Percentiles rank a stretch among this genome's conserved stretches.
Conservation (phyloP, 1,284 basidiomycete genomes). For the Cryptococcus neoformans region DNA sequence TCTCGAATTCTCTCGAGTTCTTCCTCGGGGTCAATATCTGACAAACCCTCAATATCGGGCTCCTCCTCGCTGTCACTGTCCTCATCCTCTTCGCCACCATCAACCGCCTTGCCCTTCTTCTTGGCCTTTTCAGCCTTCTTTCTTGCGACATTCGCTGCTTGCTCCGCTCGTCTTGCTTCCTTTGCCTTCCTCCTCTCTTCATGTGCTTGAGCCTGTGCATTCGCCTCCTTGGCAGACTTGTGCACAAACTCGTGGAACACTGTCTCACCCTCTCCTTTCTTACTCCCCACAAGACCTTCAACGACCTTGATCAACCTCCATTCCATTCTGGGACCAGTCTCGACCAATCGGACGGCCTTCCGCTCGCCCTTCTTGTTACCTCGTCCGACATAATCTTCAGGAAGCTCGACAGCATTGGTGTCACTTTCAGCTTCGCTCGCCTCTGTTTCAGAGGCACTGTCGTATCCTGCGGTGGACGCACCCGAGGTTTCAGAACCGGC, state of each 20-base stretch:
- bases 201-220: conserved; percentile 66
- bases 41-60: conserved; percentile 47
- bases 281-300: conserved; percentile 78
- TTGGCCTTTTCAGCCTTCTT: conserved; percentile 53
- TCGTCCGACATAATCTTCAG: conserved; percentile 89
- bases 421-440: conserved; percentile 75
- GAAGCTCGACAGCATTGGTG: conserved; percentile 65
- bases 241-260: conserved; percentile 90
- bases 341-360: conserved; percentile 86
- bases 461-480: conserved; percentile 62
- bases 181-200: conserved; percentile 69
- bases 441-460: conserved; percentile 63
- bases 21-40: conserved; percentile 47
- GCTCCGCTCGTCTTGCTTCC: conserved; percentile 74
- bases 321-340: conserved; percentile 95
- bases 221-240: conserved; percentile 70
- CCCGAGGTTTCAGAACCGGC: conserved; percentile 58
- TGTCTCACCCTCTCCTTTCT: conserved; percentile 67
- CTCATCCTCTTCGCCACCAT: conserved; percentile 46
- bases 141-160: conserved; percentile 77
- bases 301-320: conserved; percentile 88
- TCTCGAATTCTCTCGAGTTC: conserved; percentile 36
- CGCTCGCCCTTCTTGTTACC: conserved; percentile 89
- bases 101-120: conserved; percentile 20
- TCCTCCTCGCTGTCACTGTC: conserved; percentile 48